These are phyloP conservation scores for Xylaria curta DNA, from an alignment of 495 filamentous ascomycete genomes.

Conservation along the genomic window DNA sequence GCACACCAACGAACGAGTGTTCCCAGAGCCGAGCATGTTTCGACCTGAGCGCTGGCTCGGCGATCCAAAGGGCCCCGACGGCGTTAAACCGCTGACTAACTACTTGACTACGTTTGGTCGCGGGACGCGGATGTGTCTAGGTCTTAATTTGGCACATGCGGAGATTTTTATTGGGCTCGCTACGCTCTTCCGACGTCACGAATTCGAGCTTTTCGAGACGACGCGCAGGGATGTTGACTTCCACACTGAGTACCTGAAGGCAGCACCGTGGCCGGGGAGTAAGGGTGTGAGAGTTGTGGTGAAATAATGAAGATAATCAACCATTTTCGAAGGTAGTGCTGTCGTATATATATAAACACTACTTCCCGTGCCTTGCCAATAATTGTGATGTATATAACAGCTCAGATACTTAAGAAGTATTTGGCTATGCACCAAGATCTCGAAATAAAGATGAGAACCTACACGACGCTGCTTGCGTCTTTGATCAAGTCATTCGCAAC, in stretches of 20 bases:
- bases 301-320: slow-evolving; percentile 1
- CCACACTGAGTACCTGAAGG: neutral
- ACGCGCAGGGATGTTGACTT: slow-evolving; percentile 43
- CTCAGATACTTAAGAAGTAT: neutral
- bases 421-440: neutral
- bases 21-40: slow-evolving; percentile 48
- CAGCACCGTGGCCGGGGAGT: slow-evolving; percentile 36
- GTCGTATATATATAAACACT: neutral
- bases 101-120: slow-evolving; percentile 54
- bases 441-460: neutral
- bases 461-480: neutral
- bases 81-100: slow-evolving; percentile 36
- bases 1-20: slow-evolving; percentile 48
- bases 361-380: neutral
- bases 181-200: slow-evolving; percentile 51
- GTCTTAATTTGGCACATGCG: slow-evolving; percentile 53
- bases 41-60: slow-evolving; percentile 55
- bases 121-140: slow-evolving; percentile 56
- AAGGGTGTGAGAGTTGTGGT: slow-evolving; percentile 44
- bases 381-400: neutral
- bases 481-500: neutral
- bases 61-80: slow-evolving; percentile 34
- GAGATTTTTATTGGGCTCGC: slow-evolving; percentile 56
- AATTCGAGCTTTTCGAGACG: slow-evolving; percentile 44
- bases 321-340: neutral